Conservation (phyloP, 306 rosid species). For the Neltuma alba region DNA sequence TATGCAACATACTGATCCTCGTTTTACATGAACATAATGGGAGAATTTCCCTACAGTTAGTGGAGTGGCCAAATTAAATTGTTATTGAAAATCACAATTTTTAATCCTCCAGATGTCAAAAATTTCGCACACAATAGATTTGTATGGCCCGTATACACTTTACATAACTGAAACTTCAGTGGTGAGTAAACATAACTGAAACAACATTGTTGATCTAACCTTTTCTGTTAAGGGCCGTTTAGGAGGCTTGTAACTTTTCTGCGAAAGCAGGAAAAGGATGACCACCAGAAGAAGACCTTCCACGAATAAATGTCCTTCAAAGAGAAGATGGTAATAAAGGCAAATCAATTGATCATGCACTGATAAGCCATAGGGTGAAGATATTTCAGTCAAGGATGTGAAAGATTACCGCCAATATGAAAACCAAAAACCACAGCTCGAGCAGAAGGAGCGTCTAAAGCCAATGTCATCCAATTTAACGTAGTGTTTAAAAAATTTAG, state of each 20-base stretch:
- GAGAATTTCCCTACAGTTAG: background rate
- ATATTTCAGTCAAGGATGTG: slow-evolving; percentile 1
- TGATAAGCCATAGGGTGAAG: background rate
- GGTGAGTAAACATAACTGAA: slow-evolving; percentile 4
- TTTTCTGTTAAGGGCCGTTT: slow-evolving; percentile 83
- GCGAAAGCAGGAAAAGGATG: slow-evolving; percentile 84
- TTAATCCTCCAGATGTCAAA: slow-evolving; percentile 7
- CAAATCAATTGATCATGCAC: background rate
- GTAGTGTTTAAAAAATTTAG: slow-evolving; percentile 56
- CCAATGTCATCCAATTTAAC: slow-evolving; percentile 61
- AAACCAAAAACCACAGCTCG: slow-evolving; percentile 91
- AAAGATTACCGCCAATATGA: slow-evolving; percentile 74
- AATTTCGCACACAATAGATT: slow-evolving; percentile 1
- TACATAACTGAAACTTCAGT: slow-evolving; percentile 10
- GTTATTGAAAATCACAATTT: background rate
- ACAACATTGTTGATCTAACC: slow-evolving; percentile 51
- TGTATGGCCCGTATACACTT: background rate
- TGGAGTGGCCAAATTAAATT: background rate
- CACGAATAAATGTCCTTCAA: slow-evolving; percentile 85
- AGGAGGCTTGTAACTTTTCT: slow-evolving; percentile 98
- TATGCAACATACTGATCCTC: background rate
- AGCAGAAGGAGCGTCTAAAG: slow-evolving; percentile 81
- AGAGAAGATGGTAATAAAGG: slow-evolving; percentile 15
- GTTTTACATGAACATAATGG: background rate
- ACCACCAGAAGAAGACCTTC: slow-evolving; percentile 83